Base-by-base conservation (phyloP, 345 rosid species). In the Arabidopsis suecica region DNA sequence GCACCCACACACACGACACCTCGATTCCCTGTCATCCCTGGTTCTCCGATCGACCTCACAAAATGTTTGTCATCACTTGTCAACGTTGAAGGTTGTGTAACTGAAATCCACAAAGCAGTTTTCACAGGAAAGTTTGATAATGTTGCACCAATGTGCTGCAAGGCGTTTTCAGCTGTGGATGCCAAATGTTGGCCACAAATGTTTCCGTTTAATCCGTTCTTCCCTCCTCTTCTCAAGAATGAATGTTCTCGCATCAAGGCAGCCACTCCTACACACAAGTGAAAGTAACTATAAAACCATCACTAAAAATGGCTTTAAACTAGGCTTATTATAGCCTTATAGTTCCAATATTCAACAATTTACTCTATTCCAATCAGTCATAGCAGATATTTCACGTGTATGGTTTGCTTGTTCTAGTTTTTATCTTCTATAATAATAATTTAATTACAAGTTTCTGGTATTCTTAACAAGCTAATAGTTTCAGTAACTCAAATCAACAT, bases 121-220 rank as follows among this genome's bases (percentile, higher is more conserved):
- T 53, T 38, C 28, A 54, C 51, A 1, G 10, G 61, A 68, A 68
- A 68, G 40, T 25, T 40, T 54, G 72, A 11, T 9, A 68, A 53
- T 53, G 38, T 53, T 38, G 50, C 61, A 67, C 6, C 25, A 9
- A 5, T 53, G 50, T 68, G 61, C 1, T 68, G 61, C 25, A 37
- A 60, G 5, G 32, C 5, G 3, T 22, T 40, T 37, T 60, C 32
- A 2, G 32, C 9, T 18, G 1, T 67, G 9, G 60, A 23, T 51
- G 61, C 25, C 0, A 37, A 51, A 40, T 68, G 50, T 10, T 68
- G 72, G 61, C 71, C 49, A 53, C 9, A 10, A 13, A 67, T 53
- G n/a, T 53, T 67, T 68, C 61, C 28, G 11, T n/a, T 67, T 9
- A 53, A 68, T 54, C 50, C 49, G n/a, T 54, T 68, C 25, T 68